Evolutionary conservation across 225 moss, liverwort and hornwort species (phyloP), one percentile per base, ranked within the genome.

Genomic region (Rhytidiadelphus loreus): DNA sequence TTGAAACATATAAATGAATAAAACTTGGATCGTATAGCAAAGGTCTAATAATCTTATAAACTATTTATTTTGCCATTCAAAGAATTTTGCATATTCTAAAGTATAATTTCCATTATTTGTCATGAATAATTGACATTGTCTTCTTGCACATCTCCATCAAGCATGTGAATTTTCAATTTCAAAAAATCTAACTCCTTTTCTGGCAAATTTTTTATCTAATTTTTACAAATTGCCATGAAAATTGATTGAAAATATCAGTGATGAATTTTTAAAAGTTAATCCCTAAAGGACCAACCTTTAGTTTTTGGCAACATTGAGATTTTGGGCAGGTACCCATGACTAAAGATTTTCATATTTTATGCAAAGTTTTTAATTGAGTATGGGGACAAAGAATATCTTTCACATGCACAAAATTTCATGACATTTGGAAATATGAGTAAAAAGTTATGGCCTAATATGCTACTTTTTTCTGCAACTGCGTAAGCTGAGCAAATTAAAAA

Each of bases 151-250:
- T 46, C 2, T 73, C 18, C 17, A 72, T 18, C 3, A 29, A 46
- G 28, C 11, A 6, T 17, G 8, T 16, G 5, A 72, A 44, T 28
- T 72, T 28, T 46, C 17, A 29, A 46, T 73, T 44, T 29, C 3
- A 18, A 46, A 17, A 44, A 29, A 17, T 5, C 2, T 2, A 44
- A 29, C 2, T 16, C 17, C 1, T 17, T 17, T 16, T 6, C 1
- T 6, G 11, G 28, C 10, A 29, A 72, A 28, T 2, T 4, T 1
- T 16, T 26, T 2, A 46, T 19, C 10, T 19, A 4, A 11, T 29
- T 73, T 73, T 16, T 29, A 48, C 3, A 0, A 0, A 30, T 48
- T 7, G 7, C 48, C 4, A 75, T 75, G 19, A 50, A 32, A 75
- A 12, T 33, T 50, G 12, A 50, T 48, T 21, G 4, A 50, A 21